Evolutionary conservation across 2,329 filamentous ascomycete species (phyloP).

Genomic region (Parastagonospora nodorum): DNA sequence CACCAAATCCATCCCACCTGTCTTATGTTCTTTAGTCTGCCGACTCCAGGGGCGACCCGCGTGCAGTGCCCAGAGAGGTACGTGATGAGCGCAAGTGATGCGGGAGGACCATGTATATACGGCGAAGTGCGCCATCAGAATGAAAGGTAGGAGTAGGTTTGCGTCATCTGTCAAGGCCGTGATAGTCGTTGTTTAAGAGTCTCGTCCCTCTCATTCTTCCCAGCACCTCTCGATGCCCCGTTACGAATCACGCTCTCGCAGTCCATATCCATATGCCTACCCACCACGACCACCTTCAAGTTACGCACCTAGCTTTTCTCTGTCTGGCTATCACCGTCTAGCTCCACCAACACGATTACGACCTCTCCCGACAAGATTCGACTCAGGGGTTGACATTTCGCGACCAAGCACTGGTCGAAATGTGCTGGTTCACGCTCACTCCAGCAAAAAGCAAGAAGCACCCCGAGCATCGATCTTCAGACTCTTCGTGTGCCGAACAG

Average conservation of each 20-base stretch:
- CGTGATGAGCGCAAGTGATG: slow-evolving; percentile 28
- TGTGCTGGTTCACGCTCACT: slow-evolving; percentile 43
- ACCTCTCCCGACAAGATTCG: slow-evolving; percentile 25
- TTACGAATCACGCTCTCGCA: slow-evolving; percentile 13
- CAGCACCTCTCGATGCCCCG: slow-evolving; percentile 25
- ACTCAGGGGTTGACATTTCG: slow-evolving; percentile 15
- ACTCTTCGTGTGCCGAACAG: slow-evolving; percentile 32
- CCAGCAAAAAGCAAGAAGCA: slow-evolving; percentile 27
- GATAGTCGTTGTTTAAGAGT: slow-evolving; percentile 22
- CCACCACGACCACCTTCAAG: slow-evolving; percentile 25
- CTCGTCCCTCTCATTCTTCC: slow-evolving; percentile 8
- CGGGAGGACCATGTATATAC: slow-evolving; percentile 21
- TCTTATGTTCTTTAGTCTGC: slow-evolving; percentile 23
- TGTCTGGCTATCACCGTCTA: slow-evolving; percentile 26
- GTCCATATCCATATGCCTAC: slow-evolving; percentile 16
- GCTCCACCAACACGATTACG: slow-evolving; percentile 26
- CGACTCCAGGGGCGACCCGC: slow-evolving; percentile 16
- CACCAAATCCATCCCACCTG: slow-evolving; percentile 25
- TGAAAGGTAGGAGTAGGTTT: slow-evolving; percentile 6
- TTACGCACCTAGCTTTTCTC: slow-evolving; percentile 23
- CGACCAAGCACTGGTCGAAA: slow-evolving; percentile 13
- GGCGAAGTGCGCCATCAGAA: slow-evolving; percentile 18
- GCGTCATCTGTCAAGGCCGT: slow-evolving; percentile 12
- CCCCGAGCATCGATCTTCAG: slow-evolving; percentile 19
- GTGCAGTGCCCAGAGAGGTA: slow-evolving; percentile 15